A percentile compares a stretch with the other conserved stretches of the same genome.
Evolutionary conservation across 768 basidiomycete species (phyloP).

Genomic region (Cyclocybe cylindracea): DNA sequence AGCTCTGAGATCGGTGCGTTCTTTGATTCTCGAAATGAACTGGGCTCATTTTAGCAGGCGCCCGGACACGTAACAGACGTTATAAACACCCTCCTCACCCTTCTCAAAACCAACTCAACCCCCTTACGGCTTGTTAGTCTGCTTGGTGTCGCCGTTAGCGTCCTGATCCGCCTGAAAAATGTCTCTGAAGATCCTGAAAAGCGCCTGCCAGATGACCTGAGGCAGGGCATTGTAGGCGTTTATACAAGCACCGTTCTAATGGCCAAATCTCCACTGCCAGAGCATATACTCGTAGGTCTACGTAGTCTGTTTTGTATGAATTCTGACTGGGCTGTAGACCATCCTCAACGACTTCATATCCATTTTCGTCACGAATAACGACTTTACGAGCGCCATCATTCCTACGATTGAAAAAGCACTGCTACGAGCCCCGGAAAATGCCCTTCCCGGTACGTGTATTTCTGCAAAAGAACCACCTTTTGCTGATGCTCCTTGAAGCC

Average conservation of each 20-base stretch:
- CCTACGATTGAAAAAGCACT: constrained; percentile 81
- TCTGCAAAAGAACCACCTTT: neutral
- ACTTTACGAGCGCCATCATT: constrained; percentile 55
- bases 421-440: constrained; percentile 78
- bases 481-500: constrained; percentile 33
- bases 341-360: constrained; percentile 64
- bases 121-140: constrained; percentile 47
- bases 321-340: constrained; percentile 31
- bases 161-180: constrained; percentile 66
- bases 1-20: constrained; percentile 64
- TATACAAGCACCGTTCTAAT: constrained; percentile 67
- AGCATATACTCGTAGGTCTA: constrained; percentile 56
- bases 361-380: constrained; percentile 47
- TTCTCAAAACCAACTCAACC: constrained; percentile 48
- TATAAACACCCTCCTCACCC: constrained; percentile 53
- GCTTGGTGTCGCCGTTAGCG: constrained; percentile 69
- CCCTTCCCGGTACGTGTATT: constrained; percentile 55
- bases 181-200: constrained; percentile 43
- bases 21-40: neutral
- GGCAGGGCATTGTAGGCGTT: constrained; percentile 56
- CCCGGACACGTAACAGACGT: constrained; percentile 46
- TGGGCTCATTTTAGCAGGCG: constrained; percentile 26
- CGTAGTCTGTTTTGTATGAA: neutral
- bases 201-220: constrained; percentile 45
- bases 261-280: constrained; percentile 61